These are phyloP conservation scores for Apiospora kogelbergensis DNA, from an alignment of 2,329 filamentous ascomycete species.

Conservation along the genomic window DNA sequence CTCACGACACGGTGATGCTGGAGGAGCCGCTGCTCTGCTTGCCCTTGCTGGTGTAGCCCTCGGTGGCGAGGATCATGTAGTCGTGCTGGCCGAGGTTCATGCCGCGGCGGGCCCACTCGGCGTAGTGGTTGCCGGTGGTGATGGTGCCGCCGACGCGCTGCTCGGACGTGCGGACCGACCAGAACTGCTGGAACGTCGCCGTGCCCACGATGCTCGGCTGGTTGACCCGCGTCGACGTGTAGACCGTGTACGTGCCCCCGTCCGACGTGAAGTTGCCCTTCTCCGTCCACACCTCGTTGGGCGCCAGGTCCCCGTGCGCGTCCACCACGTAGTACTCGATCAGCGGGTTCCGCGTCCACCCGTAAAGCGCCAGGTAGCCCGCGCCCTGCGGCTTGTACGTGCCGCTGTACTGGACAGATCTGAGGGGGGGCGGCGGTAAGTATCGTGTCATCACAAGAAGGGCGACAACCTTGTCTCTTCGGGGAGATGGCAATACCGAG, in stretches of 20 bases:
- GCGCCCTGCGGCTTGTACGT: conserved; percentile 37
- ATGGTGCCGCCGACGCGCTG: conserved; percentile 40
- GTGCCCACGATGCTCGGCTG: conserved; percentile 55
- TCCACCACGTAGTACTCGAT: conserved; percentile 45
- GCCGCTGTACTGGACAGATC: conserved; percentile 35
- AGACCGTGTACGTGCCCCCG: conserved; percentile 54
- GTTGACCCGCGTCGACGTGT: conserved; percentile 47
- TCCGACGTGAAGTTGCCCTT: conserved; percentile 52
- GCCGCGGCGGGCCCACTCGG: conserved; percentile 44
- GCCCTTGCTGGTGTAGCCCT: conserved; percentile 41
- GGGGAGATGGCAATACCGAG: neutral
- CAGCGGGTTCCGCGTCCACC: conserved; percentile 54
- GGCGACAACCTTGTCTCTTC: neutral
- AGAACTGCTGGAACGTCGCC: conserved; percentile 54
- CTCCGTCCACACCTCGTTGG: conserved; percentile 43
- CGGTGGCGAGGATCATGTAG: conserved; percentile 49
- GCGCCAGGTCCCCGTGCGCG: conserved; percentile 48
- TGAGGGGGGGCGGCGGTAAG: conserved; percentile 9
- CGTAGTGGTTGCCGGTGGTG: conserved; percentile 46
- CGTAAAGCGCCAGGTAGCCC: conserved; percentile 56
- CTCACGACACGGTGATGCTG: conserved; percentile 34
- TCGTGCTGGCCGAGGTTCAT: conserved; percentile 44
- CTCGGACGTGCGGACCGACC: conserved; percentile 22
- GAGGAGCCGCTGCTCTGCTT: conserved; percentile 32
- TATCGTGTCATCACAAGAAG: neutral